These are phyloP conservation scores for Daldinia sp. DNA, from an alignment of 2,329 filamentous ascomycete genomes.

Conservation along the genomic window DNA sequence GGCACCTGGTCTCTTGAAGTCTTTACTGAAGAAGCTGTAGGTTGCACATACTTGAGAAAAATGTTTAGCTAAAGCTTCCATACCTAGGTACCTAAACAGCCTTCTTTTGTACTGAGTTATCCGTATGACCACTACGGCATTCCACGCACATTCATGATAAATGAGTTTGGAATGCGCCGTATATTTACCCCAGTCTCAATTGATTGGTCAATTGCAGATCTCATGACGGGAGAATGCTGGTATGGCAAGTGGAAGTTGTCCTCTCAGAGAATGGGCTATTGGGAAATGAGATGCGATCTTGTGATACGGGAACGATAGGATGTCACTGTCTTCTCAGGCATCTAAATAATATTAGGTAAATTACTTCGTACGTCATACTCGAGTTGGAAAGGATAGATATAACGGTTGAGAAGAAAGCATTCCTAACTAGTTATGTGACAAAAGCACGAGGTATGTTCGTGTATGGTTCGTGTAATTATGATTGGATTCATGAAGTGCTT, in stretches of 20 bases:
- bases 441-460: neutral
- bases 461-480: neutral
- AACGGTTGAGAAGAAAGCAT: neutral
- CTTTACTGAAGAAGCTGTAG: neutral
- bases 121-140: neutral
- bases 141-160: neutral
- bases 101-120: neutral
- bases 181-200: neutral
- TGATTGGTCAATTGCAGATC: conserved; percentile 2
- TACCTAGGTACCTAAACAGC: neutral
- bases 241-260: neutral
- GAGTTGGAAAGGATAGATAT: neutral
- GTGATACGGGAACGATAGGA: neutral
- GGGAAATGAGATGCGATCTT: conserved; percentile 5
- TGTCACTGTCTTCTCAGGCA: neutral
- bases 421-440: neutral
- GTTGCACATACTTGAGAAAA: no score
- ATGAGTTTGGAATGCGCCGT: neutral
- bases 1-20: conserved; percentile 10
- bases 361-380: conserved; percentile 1
- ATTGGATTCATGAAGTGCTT: neutral
- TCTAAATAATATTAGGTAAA: neutral
- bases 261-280: neutral
- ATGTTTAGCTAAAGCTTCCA: neutral
- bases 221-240: neutral